Conservation (phyloP, 1,284 basidiomycete genomes). For the Limonomyces culmigenus region DNA sequence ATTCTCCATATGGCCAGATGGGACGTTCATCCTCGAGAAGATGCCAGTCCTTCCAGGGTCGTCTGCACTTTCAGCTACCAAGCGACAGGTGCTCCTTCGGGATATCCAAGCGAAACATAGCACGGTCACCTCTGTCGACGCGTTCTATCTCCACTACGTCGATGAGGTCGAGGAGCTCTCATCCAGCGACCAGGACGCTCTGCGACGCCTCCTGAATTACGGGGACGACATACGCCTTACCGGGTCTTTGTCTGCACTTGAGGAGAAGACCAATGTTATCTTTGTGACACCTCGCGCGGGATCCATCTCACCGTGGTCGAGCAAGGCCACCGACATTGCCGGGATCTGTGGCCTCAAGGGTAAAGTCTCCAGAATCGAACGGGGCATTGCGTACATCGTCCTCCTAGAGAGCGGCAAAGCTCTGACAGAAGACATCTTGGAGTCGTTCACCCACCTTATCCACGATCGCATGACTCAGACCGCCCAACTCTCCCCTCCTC, state of each 20-base stretch:
- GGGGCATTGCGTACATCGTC: conserved; percentile 67
- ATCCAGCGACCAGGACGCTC: conserved; percentile 25
- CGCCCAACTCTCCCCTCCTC: conserved; percentile 41
- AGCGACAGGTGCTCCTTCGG: conserved; percentile 53
- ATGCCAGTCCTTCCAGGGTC: conserved; percentile 61
- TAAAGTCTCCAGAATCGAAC: conserved; percentile 68
- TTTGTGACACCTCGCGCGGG: conserved; percentile 71
- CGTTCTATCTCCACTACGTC: conserved; percentile 80
- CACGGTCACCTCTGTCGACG: conserved; percentile 55
- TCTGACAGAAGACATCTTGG: conserved; percentile 26
- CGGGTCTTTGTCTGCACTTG: conserved; percentile 25
- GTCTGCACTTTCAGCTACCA: conserved; percentile 55
- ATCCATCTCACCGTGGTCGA: conserved; percentile 89
- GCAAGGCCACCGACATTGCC: conserved; percentile 95
- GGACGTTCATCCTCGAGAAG: too few relatives aligned
- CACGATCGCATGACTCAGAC: conserved; percentile 96
- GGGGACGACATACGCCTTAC: conserved; percentile 59
- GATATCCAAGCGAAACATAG: conserved; percentile 39
- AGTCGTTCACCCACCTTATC: conserved; percentile 45
- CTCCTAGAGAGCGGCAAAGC: conserved; percentile 21
- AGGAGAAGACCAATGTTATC: conserved; percentile 26
- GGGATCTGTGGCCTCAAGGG: conserved; percentile 64
- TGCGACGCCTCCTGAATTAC: conserved; percentile 73
- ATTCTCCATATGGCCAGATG: too few relatives aligned
- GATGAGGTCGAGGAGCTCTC: conserved; percentile 39